phyloP scores from a whole-genome alignment of 176 grass and related monocot genomes.

The bread wheat (Triticum aestivum) region IWGSC_CS_RefSeq_v2.1 NC_057807.1:469222540-469223039 shows the following conservation, averaged over 20 bases:
- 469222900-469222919: not conserved
- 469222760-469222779: not conserved
- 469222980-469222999: constrained; percentile 33
- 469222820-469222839: not conserved
- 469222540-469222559: too few relatives aligned
- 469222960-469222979: constrained; percentile 10
- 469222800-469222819: too few relatives aligned
- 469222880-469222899: not conserved
- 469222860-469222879: not conserved
- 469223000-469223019: not conserved
- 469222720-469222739: too few relatives aligned
- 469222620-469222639: not conserved
- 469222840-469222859: too few relatives aligned
- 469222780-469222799: not conserved
- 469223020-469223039: not conserved
- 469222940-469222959: not conserved
- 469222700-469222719: constrained; percentile 30
- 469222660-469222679: not conserved
- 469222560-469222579: too few relatives aligned
- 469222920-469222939: not conserved
- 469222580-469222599: not conserved
- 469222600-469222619: not conserved
- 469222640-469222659: not conserved
- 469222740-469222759: too few relatives aligned
- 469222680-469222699: constrained; percentile 6